phyloP scores from a whole-genome alignment of 1,139 yeast species.

The Ashbya aceris region DNA sequence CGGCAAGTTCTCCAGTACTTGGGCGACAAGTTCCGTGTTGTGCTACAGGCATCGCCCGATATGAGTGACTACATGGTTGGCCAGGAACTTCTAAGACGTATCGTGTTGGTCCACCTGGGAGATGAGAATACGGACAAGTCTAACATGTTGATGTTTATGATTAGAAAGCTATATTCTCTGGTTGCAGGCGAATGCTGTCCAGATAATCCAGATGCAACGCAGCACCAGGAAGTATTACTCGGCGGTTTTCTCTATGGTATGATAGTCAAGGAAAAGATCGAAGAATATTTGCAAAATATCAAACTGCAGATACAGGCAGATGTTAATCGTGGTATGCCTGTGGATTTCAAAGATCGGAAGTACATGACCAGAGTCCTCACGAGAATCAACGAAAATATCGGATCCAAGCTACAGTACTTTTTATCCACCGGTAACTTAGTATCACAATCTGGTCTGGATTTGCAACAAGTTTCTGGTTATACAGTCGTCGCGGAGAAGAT shows the following conservation, averaged over 20 bases:
- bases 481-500: constrained; percentile 98
- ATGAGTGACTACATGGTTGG: constrained; percentile 88
- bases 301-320: constrained; percentile 71
- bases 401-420: constrained; percentile 88
- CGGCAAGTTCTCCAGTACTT: constrained; percentile 85
- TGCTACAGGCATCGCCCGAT: constrained; percentile 82
- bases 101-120: constrained; percentile 79
- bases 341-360: constrained; percentile 74
- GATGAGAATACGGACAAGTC: constrained; percentile 64
- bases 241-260: constrained; percentile 97
- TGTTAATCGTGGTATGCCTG: constrained; percentile 69
- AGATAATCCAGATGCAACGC: constrained; percentile 98
- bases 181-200: constrained; percentile 97
- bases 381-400: constrained; percentile 86
- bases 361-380: constrained; percentile 73
- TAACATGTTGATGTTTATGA: constrained; percentile 82
- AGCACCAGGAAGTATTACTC: constrained; percentile 91
- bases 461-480: constrained; percentile 96
- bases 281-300: constrained; percentile 75
- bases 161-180: constrained; percentile 84
- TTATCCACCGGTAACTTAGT: constrained; percentile 95
- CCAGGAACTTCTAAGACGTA: constrained; percentile 66
- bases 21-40: constrained; percentile 94
- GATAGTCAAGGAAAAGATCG: constrained; percentile 93
- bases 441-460: constrained; percentile 92